phyloP scores from a whole-genome alignment of 106 monocot species.

The Posidonia australis region DNA sequence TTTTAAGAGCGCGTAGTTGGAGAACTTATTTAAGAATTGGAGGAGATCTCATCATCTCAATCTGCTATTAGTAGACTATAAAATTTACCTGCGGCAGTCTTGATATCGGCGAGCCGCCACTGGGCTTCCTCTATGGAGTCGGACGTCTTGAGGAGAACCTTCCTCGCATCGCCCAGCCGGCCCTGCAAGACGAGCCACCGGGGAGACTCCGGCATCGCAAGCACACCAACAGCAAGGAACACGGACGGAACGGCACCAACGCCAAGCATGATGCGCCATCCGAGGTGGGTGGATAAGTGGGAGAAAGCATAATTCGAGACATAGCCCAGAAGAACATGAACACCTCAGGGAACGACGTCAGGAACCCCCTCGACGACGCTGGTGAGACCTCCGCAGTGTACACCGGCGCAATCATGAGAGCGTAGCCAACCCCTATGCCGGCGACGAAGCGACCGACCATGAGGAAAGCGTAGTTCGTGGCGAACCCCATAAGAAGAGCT shows the following conservation, averaged over 20 bases:
- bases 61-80: too few species aligned
- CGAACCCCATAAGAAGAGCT: constrained; percentile 59
- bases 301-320: constrained; percentile 27
- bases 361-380: constrained; percentile 17
- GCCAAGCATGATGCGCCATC: constrained; percentile 26
- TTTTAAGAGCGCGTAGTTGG: too few species aligned
- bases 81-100: constrained; percentile 37
- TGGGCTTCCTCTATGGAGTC: constrained; percentile 20
- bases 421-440: constrained; percentile 67
- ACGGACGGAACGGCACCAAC: constrained; percentile 14
- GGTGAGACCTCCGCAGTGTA: constrained; percentile 29
- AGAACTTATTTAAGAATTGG: too few species aligned
- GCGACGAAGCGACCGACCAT: constrained; percentile 74
- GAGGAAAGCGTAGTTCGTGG: constrained; percentile 55
- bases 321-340: constrained; percentile 28
- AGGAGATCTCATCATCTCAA: too few species aligned
- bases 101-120: constrained; percentile 16
- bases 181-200: constrained; percentile 30
- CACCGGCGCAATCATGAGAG: constrained; percentile 49
- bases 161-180: constrained; percentile 8
- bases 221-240: constrained; percentile 16
- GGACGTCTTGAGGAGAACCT: constrained; percentile 12
- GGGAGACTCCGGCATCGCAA: constrained; percentile 27
- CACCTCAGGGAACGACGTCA: constrained; percentile 25
- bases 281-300: constrained; percentile 6